A percentile compares a stretch with the other conserved stretches of the same genome.
These are phyloP conservation scores for Marasmius sp. DNA, from an alignment of 1,284 basidiomycete species.

Conservation along the genomic window DNA sequence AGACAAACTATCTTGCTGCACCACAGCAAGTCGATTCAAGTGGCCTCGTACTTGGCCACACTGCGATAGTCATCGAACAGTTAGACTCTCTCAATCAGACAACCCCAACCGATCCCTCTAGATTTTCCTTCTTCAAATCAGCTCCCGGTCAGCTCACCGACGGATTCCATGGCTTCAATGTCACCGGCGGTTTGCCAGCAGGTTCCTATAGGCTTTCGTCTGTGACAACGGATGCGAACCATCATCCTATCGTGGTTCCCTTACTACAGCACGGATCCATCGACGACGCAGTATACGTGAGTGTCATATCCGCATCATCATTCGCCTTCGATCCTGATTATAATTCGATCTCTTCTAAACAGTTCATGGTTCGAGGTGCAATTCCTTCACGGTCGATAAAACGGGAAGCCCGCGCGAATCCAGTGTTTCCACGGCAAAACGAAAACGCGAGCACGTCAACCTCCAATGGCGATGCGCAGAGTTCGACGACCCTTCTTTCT, in stretches of 20 bases:
- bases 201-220: constrained; percentile 30
- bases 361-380: background rate
- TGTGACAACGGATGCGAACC: background rate
- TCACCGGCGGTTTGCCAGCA: background rate
- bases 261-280: background rate
- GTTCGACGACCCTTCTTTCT: background rate
- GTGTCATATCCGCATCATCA: background rate
- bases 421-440: too few species aligned
- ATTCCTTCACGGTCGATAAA: background rate
- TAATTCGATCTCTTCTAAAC: background rate
- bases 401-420: background rate
- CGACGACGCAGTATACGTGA: background rate
- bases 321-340: background rate
- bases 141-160: constrained; percentile 40
- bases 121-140: constrained; percentile 73
- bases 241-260: background rate
- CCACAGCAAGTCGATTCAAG: constrained; percentile 56
- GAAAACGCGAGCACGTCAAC: background rate
- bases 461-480: background rate
- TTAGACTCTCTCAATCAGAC: constrained; percentile 54
- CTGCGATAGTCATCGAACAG: constrained; percentile 64
- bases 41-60: constrained; percentile 60
- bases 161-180: constrained; percentile 35
- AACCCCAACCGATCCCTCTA: constrained; percentile 52
- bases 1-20: too few species aligned